A percentile compares a stretch with the other conserved stretches of the same genome.
Evolutionary conservation across 2,329 filamentous ascomycete genomes (phyloP).

Genomic region (Botrytis fragariae): DNA sequence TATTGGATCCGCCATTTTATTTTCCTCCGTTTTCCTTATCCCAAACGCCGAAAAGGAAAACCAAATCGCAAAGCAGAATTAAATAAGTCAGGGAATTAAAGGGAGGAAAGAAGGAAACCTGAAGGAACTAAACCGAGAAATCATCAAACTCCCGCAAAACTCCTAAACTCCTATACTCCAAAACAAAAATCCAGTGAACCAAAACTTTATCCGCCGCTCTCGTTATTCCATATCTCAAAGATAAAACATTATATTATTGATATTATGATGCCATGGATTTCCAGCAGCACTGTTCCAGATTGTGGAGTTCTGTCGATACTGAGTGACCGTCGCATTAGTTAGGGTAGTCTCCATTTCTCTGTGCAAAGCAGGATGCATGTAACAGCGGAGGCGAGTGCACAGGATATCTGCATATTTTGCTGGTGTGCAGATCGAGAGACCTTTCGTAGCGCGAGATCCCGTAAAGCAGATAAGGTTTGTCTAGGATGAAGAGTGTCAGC

Average conservation of each 20-base stretch:
- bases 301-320: background rate
- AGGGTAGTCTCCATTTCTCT: background rate
- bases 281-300: conserved; percentile 21
- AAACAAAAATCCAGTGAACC: no score
- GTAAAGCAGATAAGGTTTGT: conserved; percentile 78
- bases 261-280: conserved; percentile 35
- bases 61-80: background rate
- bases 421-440: conserved; percentile 78
- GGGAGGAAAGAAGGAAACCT: background rate
- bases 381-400: conserved; percentile 70
- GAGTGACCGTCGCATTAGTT: background rate
- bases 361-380: conserved; percentile 47
- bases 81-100: background rate
- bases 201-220: background rate
- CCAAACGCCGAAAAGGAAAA: background rate
- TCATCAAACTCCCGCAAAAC: background rate
- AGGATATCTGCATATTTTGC: conserved; percentile 87
- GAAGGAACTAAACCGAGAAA: background rate
- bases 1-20: no score
- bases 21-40: background rate
- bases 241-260: conserved; percentile 41
- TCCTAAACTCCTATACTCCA: background rate
- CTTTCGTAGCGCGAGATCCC: conserved; percentile 76
- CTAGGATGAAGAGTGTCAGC: conserved; percentile 38
- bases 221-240: conserved; percentile 27